Evolutionary conservation across 805 yeast genomes (phyloP), one percentile per base, ranked within the genome.

Genomic region (Metschnikowia similis): DNA sequence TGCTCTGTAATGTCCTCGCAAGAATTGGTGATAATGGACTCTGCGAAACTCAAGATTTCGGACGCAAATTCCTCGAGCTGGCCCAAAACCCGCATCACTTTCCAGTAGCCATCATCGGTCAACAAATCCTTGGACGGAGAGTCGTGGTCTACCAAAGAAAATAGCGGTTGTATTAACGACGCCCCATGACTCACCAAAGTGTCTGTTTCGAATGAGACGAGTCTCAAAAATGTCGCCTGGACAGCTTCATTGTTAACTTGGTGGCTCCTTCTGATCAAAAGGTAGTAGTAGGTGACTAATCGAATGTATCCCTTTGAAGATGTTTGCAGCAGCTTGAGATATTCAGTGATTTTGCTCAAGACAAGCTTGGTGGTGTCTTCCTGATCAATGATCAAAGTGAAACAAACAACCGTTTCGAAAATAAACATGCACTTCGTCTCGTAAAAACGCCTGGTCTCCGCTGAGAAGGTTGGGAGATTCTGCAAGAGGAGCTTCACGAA

Each of bases 81-180:
- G 0, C 82, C 82, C 47, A 81, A 66, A 2, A 64, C 54, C 56
- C 85, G 69, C 47, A 83, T 59, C 0, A 79, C 53, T 47, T 74
- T 77, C 89, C 89, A 84, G 57, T 72, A 83, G 6, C 65, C 62
- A 50, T 70, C 75, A 46, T 69, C 66, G 7, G 57, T 56, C 4
- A 77, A 52, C 16, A 80, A 55, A 3, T 56, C 49, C 14, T 64
- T 58, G 48, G 67, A 69, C 51, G 75, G 67, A 1, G 77, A 64
- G 27, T 74, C 74, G 31, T 70, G 69, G 48, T 76, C 74, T 9
- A 70, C 64, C 46, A 81, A 66, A 21, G 82, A 72, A 44, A 83
- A 71, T 27, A 85, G 57, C 1, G 87, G 80, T 48, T 59, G 75
- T 38, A 72, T 63, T 42, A 71, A 69, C 30, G 72, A 75, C 38